Conservation (phyloP, 192 early-diverging fungal species). For the Endogone sp. region DNA sequence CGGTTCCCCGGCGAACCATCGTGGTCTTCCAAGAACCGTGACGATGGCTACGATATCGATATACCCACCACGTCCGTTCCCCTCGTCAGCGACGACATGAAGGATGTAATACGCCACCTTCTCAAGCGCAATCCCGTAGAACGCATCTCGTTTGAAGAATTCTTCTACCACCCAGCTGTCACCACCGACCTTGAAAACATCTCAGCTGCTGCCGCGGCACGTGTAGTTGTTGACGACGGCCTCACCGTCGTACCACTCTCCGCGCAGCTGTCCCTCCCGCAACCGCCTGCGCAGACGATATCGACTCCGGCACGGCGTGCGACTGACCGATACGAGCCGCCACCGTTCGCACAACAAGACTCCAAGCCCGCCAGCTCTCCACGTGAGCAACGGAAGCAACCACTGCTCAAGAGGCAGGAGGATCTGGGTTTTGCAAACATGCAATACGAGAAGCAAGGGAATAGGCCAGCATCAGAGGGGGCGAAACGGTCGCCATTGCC, state of each 20-base stretch:
- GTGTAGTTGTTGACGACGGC: too few species aligned
- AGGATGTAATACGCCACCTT: constrained; percentile 78
- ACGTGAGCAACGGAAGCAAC: not conserved
- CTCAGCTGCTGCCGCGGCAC: not conserved
- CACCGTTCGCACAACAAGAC: constrained; percentile 6
- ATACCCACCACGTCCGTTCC: constrained; percentile 2
- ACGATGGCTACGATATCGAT: not conserved
- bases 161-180: constrained; percentile 82
- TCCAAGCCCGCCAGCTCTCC: not conserved
- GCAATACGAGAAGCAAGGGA: too few species aligned
- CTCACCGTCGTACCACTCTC: constrained; percentile 14
- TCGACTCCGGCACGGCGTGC: constrained; percentile 10
- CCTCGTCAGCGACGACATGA: constrained; percentile 65
- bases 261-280: constrained; percentile 2
- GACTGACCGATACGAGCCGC: not conserved
- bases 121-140: constrained; percentile 85
- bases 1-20: constrained; percentile 73
- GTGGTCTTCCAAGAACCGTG: not conserved
- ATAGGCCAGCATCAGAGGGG: not conserved
- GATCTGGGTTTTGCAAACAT: not conserved
- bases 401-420: not conserved
- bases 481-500: not conserved
- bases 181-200: constrained; percentile 7
- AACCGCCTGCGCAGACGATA: constrained; percentile 13
- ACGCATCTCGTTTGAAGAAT: constrained; percentile 91